Conservation (phyloP, 306 rosid genomes). For the Cucurbita ficifolia region DNA sequence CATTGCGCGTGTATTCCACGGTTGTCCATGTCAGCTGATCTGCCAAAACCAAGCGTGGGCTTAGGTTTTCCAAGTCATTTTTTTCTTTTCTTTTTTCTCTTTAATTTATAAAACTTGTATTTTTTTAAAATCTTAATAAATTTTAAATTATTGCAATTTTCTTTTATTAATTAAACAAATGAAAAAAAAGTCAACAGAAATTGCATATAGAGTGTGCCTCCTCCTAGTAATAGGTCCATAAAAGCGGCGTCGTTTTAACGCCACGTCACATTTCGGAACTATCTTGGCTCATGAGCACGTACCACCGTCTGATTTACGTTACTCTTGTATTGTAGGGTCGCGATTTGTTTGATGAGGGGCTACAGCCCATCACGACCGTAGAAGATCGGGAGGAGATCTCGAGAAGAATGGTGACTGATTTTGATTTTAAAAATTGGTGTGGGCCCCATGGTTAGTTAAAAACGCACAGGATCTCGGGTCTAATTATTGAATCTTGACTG, state of each 20-base stretch:
- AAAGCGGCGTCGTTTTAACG: not conserved
- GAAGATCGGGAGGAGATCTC: not conserved
- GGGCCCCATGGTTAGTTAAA: not conserved
- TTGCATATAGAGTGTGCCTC: not conserved
- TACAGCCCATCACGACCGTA: not conserved
- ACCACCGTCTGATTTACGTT: not conserved
- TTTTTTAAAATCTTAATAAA: no score
- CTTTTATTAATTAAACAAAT: no score
- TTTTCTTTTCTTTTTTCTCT: no score
- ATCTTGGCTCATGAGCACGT: not conserved
- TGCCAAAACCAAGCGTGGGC: not conserved
- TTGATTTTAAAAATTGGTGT: not conserved
- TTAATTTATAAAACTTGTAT: no score
- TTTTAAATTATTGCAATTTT: no score
- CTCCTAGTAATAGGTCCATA: not conserved
- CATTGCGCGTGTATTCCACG: not conserved
- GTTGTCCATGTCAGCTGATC: not conserved
- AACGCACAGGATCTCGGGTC: not conserved
- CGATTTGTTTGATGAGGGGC: not conserved
- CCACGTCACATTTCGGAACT: not conserved
- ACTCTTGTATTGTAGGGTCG: not conserved
- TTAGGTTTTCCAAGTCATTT: not conserved
- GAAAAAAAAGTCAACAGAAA: not conserved
- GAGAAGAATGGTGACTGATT: not conserved
- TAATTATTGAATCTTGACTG: conserved; percentile 1